Base-by-base conservation (phyloP, 2,329 filamentous ascomycete species). In the Onygenales sp. region DNA sequence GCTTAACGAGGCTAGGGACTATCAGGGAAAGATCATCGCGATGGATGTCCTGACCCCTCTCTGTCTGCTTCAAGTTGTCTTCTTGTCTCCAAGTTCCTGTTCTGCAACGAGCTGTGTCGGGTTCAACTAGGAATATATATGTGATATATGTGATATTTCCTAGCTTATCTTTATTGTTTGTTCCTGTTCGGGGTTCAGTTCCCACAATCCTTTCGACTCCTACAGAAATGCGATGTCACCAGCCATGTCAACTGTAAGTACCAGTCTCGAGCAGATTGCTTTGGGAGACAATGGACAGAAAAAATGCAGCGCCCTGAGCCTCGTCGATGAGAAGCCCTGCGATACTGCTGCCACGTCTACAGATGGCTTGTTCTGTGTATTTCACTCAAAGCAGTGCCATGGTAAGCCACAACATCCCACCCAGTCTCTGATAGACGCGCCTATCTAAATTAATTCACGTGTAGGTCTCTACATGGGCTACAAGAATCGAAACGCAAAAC, bases 391-490 rank as follows among this genome's bases (percentile, higher is more conserved):
- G 52, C 71, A 74, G 58, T 72, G 67, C 54, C 65, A 71, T 58
- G 71, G 70, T 57, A 52, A 34, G 53, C 42, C 11, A 13, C 5
- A 11, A 32, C 27, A 4, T 11, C 33, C 21, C 27, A 11, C 44
- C 34, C n/a, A 47, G 11, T 43, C 48, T 9, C 13, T 47, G 36
- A 6, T 17, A 47, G 7, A 9, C 14, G 6, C 11, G 17, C 13
- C 31, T 17, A 31, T 31, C 36, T 49, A 13, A 49, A 34, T 14
- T 21, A 7, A 47, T 43, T 13, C 34, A 32, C 13, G 6, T 14
- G 13, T 42, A 61, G 60, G 59, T 4, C 64, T 78, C 3, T 78
- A 78, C 60, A 67, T 68, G 49, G 76, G 75, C 7, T 78, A 78
- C 62, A 77, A 77, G 36, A 43, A 14, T 47, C 72, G 74, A 42